phyloP scores from a whole-genome alignment of 75 land plant genomes.

The Cunninghamia lanceolata region DNA sequence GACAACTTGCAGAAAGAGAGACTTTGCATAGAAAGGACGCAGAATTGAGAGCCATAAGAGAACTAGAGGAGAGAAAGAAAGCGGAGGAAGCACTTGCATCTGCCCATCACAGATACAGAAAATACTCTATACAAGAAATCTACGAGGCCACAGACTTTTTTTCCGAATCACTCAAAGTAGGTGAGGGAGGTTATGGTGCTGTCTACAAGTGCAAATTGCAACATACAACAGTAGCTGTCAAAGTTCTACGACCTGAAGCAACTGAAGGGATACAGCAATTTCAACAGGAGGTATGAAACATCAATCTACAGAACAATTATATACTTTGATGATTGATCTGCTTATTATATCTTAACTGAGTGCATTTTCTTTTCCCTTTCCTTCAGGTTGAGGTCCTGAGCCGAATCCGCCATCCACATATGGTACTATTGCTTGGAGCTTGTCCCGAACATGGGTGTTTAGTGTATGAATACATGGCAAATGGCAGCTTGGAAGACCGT shows the following conservation, averaged over 20 bases:
- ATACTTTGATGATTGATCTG: not conserved
- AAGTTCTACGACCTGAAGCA: constrained; percentile 61
- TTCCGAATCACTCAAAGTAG: constrained; percentile 40
- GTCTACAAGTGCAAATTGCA: constrained; percentile 57
- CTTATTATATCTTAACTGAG: not conserved
- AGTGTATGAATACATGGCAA: constrained; percentile 48
- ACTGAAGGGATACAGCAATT: constrained; percentile 63
- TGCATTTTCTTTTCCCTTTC: not conserved
- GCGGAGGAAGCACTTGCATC: constrained; percentile 36
- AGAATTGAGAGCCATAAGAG: constrained; percentile 46
- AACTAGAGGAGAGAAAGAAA: constrained; percentile 47
- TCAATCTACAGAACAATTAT: not conserved
- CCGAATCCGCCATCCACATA: constrained; percentile 40
- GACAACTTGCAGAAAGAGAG: constrained; percentile 55
- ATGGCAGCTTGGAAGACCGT: constrained; percentile 52
- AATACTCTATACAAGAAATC: constrained; percentile 54
- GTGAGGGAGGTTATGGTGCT: constrained; percentile 77
- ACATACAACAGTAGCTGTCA: constrained; percentile 66
- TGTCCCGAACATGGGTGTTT: constrained; percentile 46
- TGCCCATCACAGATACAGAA: constrained; percentile 41
- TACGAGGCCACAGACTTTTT: constrained; percentile 52
- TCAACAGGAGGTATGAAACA: constrained; percentile 46
- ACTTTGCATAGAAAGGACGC: constrained; percentile 41
- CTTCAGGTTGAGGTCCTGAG: constrained; percentile 50
- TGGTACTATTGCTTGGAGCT: constrained; percentile 44